Conservation (phyloP, 1,139 yeast genomes). For the Hansenula anomala region DNA sequence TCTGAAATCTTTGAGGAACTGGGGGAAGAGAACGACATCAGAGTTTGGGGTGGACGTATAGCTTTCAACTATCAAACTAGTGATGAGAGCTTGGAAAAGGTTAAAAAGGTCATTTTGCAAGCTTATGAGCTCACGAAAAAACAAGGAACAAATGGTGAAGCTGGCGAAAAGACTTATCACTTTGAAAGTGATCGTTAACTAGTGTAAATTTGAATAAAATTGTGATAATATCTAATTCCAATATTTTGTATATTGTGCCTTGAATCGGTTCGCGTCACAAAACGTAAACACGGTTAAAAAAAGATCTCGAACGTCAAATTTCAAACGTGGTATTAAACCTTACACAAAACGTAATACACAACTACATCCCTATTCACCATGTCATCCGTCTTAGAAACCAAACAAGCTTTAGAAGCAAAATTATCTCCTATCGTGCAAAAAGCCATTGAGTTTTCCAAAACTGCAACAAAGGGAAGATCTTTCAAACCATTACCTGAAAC, state of each 20-base stretch:
- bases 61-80: conserved; percentile 79
- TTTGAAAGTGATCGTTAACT: not conserved
- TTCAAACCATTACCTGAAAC: conserved; percentile 47
- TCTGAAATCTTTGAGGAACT: conserved; percentile 39
- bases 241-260: no score
- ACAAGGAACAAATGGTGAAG: not conserved
- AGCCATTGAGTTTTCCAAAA: conserved; percentile 41
- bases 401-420: conserved; percentile 11
- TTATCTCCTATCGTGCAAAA: conserved; percentile 34
- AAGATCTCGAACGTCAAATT: conserved; percentile 39
- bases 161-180: not conserved
- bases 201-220: no score
- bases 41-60: conserved; percentile 52
- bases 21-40: conserved; percentile 48
- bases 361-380: conserved; percentile 9
- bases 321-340: no score
- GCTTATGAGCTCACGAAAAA: conserved; percentile 44
- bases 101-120: conserved; percentile 54
- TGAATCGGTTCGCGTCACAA: conserved; percentile 30
- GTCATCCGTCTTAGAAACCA: not conserved
- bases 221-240: no score
- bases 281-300: conserved; percentile 29
- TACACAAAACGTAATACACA: no score
- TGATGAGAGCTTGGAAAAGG: conserved; percentile 55
- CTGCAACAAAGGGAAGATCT: conserved; percentile 31